Evolutionary conservation across 176 grass and related monocot species (phyloP).

Genomic region (Tillandsia leiboldiana): DNA sequence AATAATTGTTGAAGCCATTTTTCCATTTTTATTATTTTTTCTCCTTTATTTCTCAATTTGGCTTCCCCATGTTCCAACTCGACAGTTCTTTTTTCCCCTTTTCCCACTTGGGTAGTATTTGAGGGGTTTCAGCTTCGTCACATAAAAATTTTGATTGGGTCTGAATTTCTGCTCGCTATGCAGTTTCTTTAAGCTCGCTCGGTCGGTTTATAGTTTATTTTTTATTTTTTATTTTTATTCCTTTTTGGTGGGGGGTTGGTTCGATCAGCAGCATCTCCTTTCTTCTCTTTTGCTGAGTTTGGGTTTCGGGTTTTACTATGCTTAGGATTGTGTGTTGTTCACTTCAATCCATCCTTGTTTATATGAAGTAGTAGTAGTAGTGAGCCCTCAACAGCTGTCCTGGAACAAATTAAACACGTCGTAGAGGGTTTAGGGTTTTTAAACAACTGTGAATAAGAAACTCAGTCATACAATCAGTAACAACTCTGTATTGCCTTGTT

Average conservation of each 20-base stretch:
- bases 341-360: not conserved
- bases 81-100: not conserved
- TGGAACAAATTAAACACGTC: too few species aligned
- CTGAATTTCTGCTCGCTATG: not conserved
- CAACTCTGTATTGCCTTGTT: not conserved
- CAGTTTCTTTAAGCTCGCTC: constrained; percentile 3
- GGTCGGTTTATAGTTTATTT: constrained; percentile 9
- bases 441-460: too few species aligned
- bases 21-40: not conserved
- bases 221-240: not conserved
- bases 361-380: not conserved
- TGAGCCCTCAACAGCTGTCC: too few species aligned
- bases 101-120: constrained; percentile 13
- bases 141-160: constrained; percentile 14
- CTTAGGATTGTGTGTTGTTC: not conserved
- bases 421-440: too few species aligned
- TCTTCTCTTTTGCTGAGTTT: not conserved
- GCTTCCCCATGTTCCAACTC: too few species aligned
- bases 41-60: not conserved
- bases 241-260: too few species aligned
- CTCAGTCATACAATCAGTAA: not conserved
- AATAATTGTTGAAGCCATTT: not conserved
- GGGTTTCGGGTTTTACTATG: constrained; percentile 17
- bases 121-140: not conserved
- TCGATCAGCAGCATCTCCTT: not conserved